Evolutionary conservation across 2,329 filamentous ascomycete genomes (phyloP).

Genomic region (Aspergillus tanneri): DNA sequence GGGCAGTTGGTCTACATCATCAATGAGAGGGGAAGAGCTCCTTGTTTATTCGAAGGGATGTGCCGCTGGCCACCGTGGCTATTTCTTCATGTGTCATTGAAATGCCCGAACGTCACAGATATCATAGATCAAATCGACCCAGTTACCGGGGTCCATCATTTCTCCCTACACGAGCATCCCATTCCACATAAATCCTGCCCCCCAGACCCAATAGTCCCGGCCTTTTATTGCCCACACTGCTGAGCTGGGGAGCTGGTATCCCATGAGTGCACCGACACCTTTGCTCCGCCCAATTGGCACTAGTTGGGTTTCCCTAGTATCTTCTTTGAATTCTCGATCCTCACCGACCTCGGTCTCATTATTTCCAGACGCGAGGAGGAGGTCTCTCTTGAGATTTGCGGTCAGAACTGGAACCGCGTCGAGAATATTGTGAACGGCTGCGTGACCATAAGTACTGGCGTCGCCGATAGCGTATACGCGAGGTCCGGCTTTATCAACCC

Average conservation of each 20-base stretch:
- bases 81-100: too few species aligned
- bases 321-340: constrained; percentile 43
- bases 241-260: constrained; percentile 46
- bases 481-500: constrained; percentile 37
- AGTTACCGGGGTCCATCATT: too few species aligned
- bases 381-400: constrained; percentile 52
- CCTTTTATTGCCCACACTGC: constrained; percentile 53
- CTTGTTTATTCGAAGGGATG: too few species aligned
- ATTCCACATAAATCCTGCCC: constrained; percentile 49
- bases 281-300: constrained; percentile 49
- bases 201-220: constrained; percentile 55
- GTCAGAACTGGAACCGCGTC: constrained; percentile 46
- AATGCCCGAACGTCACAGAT: too few species aligned
- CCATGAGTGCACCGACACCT: constrained; percentile 49
- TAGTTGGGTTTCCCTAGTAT: constrained; percentile 48
- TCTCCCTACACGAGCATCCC: constrained; percentile 52
- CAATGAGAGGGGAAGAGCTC: too few species aligned
- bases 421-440: constrained; percentile 46
- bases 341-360: constrained; percentile 17
- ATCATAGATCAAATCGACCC: too few species aligned
- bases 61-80: too few species aligned
- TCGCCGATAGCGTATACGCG: constrained; percentile 52
- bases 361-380: constrained; percentile 35
- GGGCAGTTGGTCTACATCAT: too few species aligned
- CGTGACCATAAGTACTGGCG: constrained; percentile 41